phyloP scores from a whole-genome alignment of 225 moss, liverwort and hornwort species.

The Marchantia polymorpha region DNA sequence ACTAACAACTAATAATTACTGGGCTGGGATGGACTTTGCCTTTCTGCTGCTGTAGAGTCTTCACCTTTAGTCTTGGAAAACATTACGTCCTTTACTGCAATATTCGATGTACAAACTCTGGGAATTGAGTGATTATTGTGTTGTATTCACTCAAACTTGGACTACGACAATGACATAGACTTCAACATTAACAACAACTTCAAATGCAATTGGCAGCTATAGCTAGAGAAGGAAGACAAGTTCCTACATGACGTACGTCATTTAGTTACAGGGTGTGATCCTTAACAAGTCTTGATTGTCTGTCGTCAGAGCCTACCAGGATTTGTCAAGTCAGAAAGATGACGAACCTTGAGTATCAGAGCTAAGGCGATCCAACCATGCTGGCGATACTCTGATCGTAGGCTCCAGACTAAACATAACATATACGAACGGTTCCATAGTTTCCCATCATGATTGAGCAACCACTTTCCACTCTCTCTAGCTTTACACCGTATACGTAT shows the following conservation, averaged over 20 bases:
- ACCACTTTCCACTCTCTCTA: too few species aligned
- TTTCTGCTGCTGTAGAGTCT: not conserved
- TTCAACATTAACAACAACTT: not conserved
- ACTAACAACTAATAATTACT: conserved; percentile 8
- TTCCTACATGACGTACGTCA: not conserved
- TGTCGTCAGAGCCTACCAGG: not conserved
- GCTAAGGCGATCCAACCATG: conserved; percentile 19
- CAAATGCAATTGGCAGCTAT: not conserved
- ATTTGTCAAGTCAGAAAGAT: not conserved
- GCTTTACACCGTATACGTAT: too few species aligned
- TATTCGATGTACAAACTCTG: not conserved
- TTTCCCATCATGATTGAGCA: too few species aligned
- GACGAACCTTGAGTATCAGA: conserved; percentile 8
- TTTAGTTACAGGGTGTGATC: not conserved
- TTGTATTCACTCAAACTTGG: not conserved
- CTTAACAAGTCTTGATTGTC: not conserved
- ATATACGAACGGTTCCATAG: not conserved
- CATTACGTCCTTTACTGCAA: conserved; percentile 16
- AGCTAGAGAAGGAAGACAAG: not conserved
- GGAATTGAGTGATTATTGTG: not conserved
- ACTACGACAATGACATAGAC: not conserved
- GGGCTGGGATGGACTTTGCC: not conserved
- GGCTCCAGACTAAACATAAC: conserved; percentile 2
- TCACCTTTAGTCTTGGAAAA: conserved; percentile 6
- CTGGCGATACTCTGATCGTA: not conserved